Base-by-base conservation (phyloP, 176 grass and related monocot genomes). In the Calamus simplicifolius region DNA sequence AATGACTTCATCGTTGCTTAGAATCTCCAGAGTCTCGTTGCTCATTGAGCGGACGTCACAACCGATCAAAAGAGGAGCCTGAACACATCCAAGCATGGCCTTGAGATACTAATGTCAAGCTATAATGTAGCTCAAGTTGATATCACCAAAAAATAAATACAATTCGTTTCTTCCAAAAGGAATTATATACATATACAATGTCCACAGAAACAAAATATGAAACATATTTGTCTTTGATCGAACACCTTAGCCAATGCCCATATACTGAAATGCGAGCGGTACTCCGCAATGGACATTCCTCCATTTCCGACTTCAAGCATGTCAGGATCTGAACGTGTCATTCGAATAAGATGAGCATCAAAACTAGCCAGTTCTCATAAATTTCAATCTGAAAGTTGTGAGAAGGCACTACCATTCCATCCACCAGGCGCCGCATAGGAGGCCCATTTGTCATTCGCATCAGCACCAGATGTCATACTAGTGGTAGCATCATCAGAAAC, bases 271-370 rank as follows among this genome's bases (percentile, higher is more conserved):
- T 97, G 87, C 19, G 92, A 80, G 38, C 84, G 83, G 74, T 97
- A 97, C 75, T 97, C 87, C 3, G 85, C 84, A 3, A 74, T 70
- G 19, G 72, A 69, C 92, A 91, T 97, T 49, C 92, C 92, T 18
- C 92, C 92, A 5, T 97, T 97, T 27, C 92, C 92, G 7, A 97
- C 84, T 69, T 97, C 87, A 59, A 97, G 87, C 87, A 91, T 91
- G 55, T 91, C 87, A 57, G 92, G 92, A 85, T 97, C 92, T 97
- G 28, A 50, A 35, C 52, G 31, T 10, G 8, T 7, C 31, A 1
- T 35, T 7, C 1, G 8, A 8, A 35, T 35, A 7, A 35, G 31
- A 35, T 8, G 1, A 8, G 16, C 17, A 21, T 52, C 28, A 2
- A 19, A 0, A 12, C 4, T 52, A 6, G 21, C 21, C 21, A 23